Percentiles rank a stretch among this genome's conserved stretches.
Evolutionary conservation across 2,329 filamentous ascomycete genomes (phyloP).

Genomic region (Pleoardoris graminearum): DNA sequence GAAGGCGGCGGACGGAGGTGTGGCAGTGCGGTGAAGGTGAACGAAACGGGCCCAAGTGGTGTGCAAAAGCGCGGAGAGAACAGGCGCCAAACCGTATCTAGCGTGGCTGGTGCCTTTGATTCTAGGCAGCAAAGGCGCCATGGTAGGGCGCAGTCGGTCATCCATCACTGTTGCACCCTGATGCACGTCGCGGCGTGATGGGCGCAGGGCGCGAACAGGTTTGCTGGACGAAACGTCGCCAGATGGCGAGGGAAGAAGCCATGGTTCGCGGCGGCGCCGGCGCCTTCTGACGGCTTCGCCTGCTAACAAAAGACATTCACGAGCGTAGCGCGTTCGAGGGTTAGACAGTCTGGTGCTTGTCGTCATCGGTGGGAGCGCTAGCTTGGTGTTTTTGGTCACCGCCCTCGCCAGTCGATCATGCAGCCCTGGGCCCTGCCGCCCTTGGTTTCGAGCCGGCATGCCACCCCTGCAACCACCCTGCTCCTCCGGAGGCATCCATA

Average conservation of each 20-base stretch:
- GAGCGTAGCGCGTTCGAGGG: not conserved
- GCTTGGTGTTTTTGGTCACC: slow-evolving; percentile 24
- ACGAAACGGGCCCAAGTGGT: not conserved
- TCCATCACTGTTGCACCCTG: not conserved
- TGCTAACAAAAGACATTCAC: not conserved
- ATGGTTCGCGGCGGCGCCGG: not conserved
- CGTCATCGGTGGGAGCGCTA: slow-evolving; percentile 31
- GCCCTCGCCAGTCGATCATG: slow-evolving; percentile 31
- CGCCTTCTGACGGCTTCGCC: slow-evolving; percentile 1
- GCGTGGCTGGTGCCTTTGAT: slow-evolving; percentile 2
- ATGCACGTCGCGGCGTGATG: not conserved
- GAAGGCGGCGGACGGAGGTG: not conserved
- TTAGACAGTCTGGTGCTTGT: slow-evolving; percentile 12
- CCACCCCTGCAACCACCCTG: slow-evolving; percentile 27
- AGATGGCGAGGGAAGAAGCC: not conserved
- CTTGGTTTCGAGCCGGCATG: slow-evolving; percentile 15
- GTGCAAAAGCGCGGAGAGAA: not conserved
- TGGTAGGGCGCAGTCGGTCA: not conserved
- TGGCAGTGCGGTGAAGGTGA: not conserved
- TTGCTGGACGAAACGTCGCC: not conserved
- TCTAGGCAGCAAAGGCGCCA: slow-evolving; percentile 1
- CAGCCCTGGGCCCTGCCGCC: slow-evolving; percentile 15
- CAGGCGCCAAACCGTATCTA: not conserved
- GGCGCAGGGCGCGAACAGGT: not conserved
- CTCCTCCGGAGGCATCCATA: slow-evolving; percentile 23